phyloP scores from a whole-genome alignment of 2,329 filamentous ascomycete genomes.

The Coleophoma eucalyptorum region DNA sequence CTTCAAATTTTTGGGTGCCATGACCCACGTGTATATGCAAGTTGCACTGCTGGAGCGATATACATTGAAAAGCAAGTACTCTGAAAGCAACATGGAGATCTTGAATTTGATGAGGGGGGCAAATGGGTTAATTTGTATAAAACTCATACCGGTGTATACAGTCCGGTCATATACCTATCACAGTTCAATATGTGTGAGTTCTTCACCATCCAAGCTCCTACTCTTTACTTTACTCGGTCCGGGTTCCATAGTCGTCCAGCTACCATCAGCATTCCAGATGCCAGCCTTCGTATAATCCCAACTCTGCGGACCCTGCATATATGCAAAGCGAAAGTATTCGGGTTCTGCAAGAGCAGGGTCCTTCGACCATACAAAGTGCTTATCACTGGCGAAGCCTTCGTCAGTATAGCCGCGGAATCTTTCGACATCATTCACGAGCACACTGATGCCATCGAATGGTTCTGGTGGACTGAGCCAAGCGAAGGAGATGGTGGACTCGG shows the following conservation, averaged over 20 bases:
- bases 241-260: constrained; percentile 59
- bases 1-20: too few relatives aligned
- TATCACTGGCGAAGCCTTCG: constrained; percentile 37
- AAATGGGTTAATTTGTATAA: too few relatives aligned
- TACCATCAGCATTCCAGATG: constrained; percentile 59
- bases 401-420: constrained; percentile 70
- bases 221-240: constrained; percentile 26
- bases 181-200: not conserved
- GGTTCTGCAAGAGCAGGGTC: constrained; percentile 41
- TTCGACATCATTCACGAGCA: constrained; percentile 84
- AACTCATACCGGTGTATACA: too few relatives aligned
- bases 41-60: too few relatives aligned
- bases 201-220: constrained; percentile 14
- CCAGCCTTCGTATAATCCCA: constrained; percentile 77
- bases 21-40: too few relatives aligned
- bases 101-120: too few relatives aligned
- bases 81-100: too few relatives aligned
- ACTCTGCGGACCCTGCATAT: constrained; percentile 59
- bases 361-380: constrained; percentile 56
- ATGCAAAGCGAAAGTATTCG: constrained; percentile 78
- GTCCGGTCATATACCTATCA: too few relatives aligned
- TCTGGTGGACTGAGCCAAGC: constrained; percentile 35
- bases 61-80: too few relatives aligned
- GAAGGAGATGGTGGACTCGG: constrained; percentile 31
- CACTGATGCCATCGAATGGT: constrained; percentile 70